Conservation (phyloP, 768 basidiomycete species). For the Tylopilus vinaceipallidus region DNA sequence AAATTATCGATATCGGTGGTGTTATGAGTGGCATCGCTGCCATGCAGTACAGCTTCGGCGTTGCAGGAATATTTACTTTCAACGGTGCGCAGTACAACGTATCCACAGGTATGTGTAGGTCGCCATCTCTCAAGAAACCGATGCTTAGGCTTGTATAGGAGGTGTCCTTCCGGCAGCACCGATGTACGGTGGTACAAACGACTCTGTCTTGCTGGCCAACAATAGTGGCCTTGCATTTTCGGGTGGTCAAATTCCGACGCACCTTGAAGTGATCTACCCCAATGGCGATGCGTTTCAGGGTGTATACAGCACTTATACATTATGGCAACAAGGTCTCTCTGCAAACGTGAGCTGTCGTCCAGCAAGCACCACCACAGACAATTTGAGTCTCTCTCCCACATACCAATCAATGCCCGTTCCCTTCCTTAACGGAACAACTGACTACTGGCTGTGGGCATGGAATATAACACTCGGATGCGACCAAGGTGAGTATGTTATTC, state of each 20-base stretch:
- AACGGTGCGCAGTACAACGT: conserved; percentile 19
- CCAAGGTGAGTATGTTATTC: neutral
- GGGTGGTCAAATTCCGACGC: conserved; percentile 3
- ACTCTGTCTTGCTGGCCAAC: neutral
- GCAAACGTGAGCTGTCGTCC: conserved; percentile 7
- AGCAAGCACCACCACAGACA: neutral
- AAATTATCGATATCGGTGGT: conserved; percentile 7
- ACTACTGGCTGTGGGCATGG: conserved; percentile 9
- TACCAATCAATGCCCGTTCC: neutral
- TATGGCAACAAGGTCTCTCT: conserved; percentile 21
- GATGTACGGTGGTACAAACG: neutral
- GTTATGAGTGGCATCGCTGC: conserved; percentile 16
- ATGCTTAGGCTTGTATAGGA: neutral
- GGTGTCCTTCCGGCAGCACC: conserved; percentile 8
- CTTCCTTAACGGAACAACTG: neutral
- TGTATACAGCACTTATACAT: neutral
- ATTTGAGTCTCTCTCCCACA: neutral
- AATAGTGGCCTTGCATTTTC: neutral
- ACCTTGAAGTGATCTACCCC: neutral
- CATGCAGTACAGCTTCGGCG: conserved; percentile 6
- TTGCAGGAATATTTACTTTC: conserved; percentile 10
- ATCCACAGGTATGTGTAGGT: conserved; percentile 8
- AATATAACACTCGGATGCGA: neutral
- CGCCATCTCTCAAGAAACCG: neutral
- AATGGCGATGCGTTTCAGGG: neutral